phyloP scores from a whole-genome alignment of 805 yeast species.

The Kluyveromyces aestuarii region DNA sequence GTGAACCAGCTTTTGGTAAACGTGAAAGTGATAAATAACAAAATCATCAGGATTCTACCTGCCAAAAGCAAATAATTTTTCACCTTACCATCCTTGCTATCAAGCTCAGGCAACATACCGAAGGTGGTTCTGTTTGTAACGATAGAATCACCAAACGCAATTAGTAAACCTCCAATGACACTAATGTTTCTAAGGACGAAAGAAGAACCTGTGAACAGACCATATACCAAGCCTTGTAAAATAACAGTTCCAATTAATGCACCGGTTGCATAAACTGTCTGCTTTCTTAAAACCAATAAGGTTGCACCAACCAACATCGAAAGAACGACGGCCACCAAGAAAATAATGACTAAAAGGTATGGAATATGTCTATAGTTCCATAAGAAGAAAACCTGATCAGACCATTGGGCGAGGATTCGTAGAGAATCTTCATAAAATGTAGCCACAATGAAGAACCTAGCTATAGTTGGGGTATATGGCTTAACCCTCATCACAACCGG shows the following conservation, averaged over 20 bases:
- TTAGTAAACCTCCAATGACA: constrained; percentile 83
- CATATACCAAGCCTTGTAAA: constrained; percentile 81
- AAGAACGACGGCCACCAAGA: constrained; percentile 52
- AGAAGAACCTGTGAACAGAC: constrained; percentile 68
- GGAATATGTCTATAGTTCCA: constrained; percentile 74
- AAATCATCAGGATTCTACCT: constrained; percentile 78
- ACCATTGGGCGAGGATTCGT: constrained; percentile 82
- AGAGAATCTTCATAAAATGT: constrained; percentile 86
- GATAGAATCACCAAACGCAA: constrained; percentile 79
- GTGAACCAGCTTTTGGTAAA: constrained; percentile 65
- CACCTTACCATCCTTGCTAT: constrained; percentile 46
- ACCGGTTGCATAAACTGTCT: constrained; percentile 60
- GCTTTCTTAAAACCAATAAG: constrained; percentile 58
- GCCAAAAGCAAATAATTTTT: constrained; percentile 77
- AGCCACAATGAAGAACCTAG: constrained; percentile 84
- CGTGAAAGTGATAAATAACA: constrained; percentile 78
- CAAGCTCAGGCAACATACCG: constrained; percentile 43
- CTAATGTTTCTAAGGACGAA: constrained; percentile 83
- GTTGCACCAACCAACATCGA: constrained; percentile 70
- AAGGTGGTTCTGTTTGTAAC: constrained; percentile 60
- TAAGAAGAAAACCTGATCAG: constrained; percentile 79
- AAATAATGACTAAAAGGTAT: constrained; percentile 64
- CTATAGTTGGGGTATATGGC: constrained; percentile 80
- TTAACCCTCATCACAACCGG: constrained; percentile 39
- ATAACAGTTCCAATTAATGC: constrained; percentile 63